A percentile compares a stretch with the other conserved stretches of the same genome.
phyloP scores from a whole-genome alignment of 768 basidiomycete genomes.

The Dendrothele bispora region DNA sequence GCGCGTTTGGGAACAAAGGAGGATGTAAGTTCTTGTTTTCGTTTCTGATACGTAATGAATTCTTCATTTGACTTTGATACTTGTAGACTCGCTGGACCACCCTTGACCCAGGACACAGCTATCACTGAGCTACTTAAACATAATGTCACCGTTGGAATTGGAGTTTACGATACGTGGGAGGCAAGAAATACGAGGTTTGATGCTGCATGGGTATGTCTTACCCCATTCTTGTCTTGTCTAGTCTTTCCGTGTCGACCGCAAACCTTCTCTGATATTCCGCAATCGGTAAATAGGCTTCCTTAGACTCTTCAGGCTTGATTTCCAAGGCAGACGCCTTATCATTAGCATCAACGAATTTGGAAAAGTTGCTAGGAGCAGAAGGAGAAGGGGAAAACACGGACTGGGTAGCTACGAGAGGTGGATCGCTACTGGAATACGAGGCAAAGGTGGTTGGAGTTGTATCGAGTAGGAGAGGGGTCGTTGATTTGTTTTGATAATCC shows the following conservation, averaged over 20 bases:
- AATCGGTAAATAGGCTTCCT: constrained; percentile 23
- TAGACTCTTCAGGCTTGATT: constrained; percentile 40
- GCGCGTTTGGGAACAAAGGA: constrained; percentile 57
- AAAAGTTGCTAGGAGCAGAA: constrained; percentile 38
- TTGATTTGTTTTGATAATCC: constrained; percentile 24
- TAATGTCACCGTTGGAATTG: constrained; percentile 62
- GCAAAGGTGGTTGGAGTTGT: constrained; percentile 30
- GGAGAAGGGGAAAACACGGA: constrained; percentile 13
- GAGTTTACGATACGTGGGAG: constrained; percentile 40
- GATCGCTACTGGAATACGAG: constrained; percentile 26
- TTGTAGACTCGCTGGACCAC: constrained; percentile 65
- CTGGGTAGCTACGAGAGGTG: constrained; percentile 26
- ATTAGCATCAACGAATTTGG: constrained; percentile 41
- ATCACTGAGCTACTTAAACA: constrained; percentile 53
- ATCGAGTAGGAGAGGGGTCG: constrained; percentile 21
- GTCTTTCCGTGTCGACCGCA: background rate
- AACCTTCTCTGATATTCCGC: background rate
- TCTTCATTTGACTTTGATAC: background rate
- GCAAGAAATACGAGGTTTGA: constrained; percentile 75
- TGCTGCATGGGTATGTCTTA: constrained; percentile 45
- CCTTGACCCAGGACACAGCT: constrained; percentile 56
- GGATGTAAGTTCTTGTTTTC: constrained; percentile 46
- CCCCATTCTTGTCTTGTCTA: background rate
- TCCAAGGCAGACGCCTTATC: constrained; percentile 35
- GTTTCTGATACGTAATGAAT: background rate